Evolutionary conservation across 371 early-diverging fungal species (phyloP), one percentile per base, ranked within the genome.

Genomic region (Mucor lusitanicus): DNA sequence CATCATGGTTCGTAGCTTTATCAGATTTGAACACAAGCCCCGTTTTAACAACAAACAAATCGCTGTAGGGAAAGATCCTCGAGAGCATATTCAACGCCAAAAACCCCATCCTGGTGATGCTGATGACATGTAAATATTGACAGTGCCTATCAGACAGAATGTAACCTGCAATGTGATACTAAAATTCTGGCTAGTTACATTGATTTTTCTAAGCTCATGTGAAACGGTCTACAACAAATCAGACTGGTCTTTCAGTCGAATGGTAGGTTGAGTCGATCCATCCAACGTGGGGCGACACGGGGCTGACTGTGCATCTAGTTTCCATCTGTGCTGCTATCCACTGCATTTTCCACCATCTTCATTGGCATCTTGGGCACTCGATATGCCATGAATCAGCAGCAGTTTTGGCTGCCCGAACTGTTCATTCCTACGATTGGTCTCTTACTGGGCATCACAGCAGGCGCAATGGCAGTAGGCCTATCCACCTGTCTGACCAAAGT

Each of bases 361-460:
- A 81, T 87, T 28, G 86, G 85, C 35, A 76, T 89, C 15, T 72
- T 91, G 68, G 90, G 91, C 32, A 85, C 88, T 19, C 76, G 84
- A 35, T 87, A 79, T 72, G 90, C 95, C 15, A 90, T 96, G 79
- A 85, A 86, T n/a, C 87, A 91, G 61, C 67, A 80, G 12, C 92
- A 94, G 0, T 90, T 92, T 65, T 92, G 85, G 76, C 71, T 85
- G 7, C 92, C 96, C 6, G 88, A 87, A 53, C 83, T 91, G 57
- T 96, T 94, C 71, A 91, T 96, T 44, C 96, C 97, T 13, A 93
- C 92, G 17, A 74, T 95, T 27, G 97, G 96, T 19, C 92, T 95
- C 90, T 71, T 95, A 27, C 76, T 95, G 7, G 96, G 95, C 23
- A 94, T 93, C 71, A 77, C 87, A 56, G 91, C 95, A 86, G 91